A percentile compares a stretch with the other conserved stretches of the same genome.
phyloP scores from a whole-genome alignment of 805 yeast species.

The Blastobotrys muscicola region DNA sequence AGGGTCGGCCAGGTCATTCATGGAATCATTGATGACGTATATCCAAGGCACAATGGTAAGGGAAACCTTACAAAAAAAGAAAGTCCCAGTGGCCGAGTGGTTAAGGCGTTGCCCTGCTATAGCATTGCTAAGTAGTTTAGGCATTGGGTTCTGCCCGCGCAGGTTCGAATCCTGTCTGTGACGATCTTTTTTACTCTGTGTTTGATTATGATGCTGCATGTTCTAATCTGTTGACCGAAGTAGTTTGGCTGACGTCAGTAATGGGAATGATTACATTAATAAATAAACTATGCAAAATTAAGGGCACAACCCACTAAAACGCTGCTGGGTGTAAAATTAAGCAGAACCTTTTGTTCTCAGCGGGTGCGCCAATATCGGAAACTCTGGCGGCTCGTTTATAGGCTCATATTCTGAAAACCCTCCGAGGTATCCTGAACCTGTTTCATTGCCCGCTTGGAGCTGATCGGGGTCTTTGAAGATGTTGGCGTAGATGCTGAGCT shows the following conservation, averaged over 20 bases:
- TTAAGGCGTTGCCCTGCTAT: constrained; percentile 90
- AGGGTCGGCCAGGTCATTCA: too few relatives aligned
- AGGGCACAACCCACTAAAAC: background rate
- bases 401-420: constrained; percentile 18
- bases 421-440: constrained; percentile 20
- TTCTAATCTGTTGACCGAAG: too few relatives aligned
- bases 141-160: constrained; percentile 92
- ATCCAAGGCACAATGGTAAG: too few relatives aligned
- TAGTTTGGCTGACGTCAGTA: too few relatives aligned
- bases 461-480: background rate
- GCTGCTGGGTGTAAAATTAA: background rate
- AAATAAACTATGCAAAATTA: too few relatives aligned
- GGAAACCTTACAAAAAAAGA: too few relatives aligned
- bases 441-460: constrained; percentile 8
- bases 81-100: constrained; percentile 83
- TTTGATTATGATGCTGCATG: too few relatives aligned
- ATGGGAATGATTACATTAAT: too few relatives aligned
- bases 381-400: background rate
- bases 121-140: constrained; percentile 31
- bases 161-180: constrained; percentile 99
- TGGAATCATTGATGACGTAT: too few relatives aligned
- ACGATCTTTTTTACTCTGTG: constrained; percentile 56
- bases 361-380: background rate
- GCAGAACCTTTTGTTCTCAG: background rate
- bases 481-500: background rate